A percentile compares a stretch with the other conserved stretches of the same genome.
phyloP scores from a whole-genome alignment of 1,284 basidiomycete genomes.

The Sphagnurus paluster region DNA sequence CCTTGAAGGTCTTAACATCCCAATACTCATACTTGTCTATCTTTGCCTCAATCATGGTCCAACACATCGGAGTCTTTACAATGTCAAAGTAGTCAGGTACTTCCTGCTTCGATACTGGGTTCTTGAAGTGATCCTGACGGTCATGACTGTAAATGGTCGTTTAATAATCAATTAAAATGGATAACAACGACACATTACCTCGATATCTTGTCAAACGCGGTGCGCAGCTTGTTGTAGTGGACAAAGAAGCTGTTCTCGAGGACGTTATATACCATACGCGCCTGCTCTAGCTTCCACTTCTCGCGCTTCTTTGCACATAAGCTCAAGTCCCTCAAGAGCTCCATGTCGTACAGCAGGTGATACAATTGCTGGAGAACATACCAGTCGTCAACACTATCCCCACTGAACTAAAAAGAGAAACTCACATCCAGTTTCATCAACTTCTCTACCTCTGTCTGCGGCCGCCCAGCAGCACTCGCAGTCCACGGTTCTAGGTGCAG shows the following conservation, averaged over 20 bases:
- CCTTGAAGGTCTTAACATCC: slow-evolving; percentile 76
- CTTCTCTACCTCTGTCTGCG: slow-evolving; percentile 84
- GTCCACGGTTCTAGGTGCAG: slow-evolving; percentile 99
- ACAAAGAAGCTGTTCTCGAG: slow-evolving; percentile 70
- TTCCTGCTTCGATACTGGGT: slow-evolving; percentile 76
- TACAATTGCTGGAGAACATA: slow-evolving; percentile 55
- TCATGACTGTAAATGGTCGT: slow-evolving; percentile 58
- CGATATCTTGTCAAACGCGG: slow-evolving; percentile 70
- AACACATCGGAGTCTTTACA: slow-evolving; percentile 88
- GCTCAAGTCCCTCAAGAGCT: slow-evolving; percentile 70
- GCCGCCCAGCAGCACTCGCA: slow-evolving; percentile 64
- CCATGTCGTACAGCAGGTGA: slow-evolving; percentile 77
- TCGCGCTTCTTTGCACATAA: slow-evolving; percentile 83
- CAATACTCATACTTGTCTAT: slow-evolving; percentile 80
- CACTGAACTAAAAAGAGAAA: slow-evolving; percentile 5
- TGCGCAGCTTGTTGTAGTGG: slow-evolving; percentile 60
- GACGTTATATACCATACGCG: slow-evolving; percentile 68
- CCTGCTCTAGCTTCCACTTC: slow-evolving; percentile 77
- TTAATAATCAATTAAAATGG: slow-evolving; percentile 2
- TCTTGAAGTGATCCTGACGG: slow-evolving; percentile 71
- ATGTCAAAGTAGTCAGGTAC: slow-evolving; percentile 94
- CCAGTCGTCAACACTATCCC: not conserved
- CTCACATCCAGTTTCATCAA: slow-evolving; percentile 79
- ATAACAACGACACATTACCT: slow-evolving; percentile 42
- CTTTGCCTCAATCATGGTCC: slow-evolving; percentile 79